Conservation (phyloP, 2,329 filamentous ascomycete species). For the Aspergillus udagawae region DNA sequence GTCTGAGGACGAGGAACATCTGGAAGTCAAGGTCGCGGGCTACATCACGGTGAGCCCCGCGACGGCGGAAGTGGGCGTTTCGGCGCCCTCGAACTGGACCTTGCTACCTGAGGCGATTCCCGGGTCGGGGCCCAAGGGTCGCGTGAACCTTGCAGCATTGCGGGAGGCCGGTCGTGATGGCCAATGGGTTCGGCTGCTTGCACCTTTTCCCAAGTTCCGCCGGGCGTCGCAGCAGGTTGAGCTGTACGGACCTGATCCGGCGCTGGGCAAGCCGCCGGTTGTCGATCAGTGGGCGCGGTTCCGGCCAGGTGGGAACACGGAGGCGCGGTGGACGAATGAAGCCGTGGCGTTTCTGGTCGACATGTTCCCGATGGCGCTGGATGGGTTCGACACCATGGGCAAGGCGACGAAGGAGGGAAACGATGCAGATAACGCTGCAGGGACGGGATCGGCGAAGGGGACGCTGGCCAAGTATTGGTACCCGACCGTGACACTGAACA, state of each 20-base stretch:
- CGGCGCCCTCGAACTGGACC: constrained; percentile 53
- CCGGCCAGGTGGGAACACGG: constrained; percentile 44
- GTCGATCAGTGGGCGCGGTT: constrained; percentile 67
- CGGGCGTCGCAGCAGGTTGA: constrained; percentile 50
- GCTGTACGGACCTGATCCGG: constrained; percentile 40
- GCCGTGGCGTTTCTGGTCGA: constrained; percentile 64
- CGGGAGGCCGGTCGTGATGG: constrained; percentile 22
- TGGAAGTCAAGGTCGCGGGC: constrained; percentile 58
- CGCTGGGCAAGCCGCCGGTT: constrained; percentile 15
- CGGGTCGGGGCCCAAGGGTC: constrained; percentile 32
- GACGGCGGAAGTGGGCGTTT: constrained; percentile 54
- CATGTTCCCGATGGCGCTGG: constrained; percentile 64
- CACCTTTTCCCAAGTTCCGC: constrained; percentile 37
- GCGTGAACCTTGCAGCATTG: constrained; percentile 20
- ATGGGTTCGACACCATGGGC: constrained; percentile 42
- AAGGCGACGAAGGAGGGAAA: constrained; percentile 22
- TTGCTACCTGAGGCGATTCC: constrained; percentile 44
- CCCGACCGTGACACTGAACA: constrained; percentile 68
- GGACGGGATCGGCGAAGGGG: constrained; percentile 17
- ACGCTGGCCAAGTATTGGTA: constrained; percentile 59
- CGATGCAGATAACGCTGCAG: constrained; percentile 8
- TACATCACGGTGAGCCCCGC: constrained; percentile 65
- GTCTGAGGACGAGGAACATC: constrained; percentile 25
- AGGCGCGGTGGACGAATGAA: constrained; percentile 58
- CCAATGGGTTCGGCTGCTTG: constrained; percentile 18